These are phyloP conservation scores for Sporopachydermia lactativora DNA, from an alignment of 805 yeast species.

Conservation along the genomic window DNA sequence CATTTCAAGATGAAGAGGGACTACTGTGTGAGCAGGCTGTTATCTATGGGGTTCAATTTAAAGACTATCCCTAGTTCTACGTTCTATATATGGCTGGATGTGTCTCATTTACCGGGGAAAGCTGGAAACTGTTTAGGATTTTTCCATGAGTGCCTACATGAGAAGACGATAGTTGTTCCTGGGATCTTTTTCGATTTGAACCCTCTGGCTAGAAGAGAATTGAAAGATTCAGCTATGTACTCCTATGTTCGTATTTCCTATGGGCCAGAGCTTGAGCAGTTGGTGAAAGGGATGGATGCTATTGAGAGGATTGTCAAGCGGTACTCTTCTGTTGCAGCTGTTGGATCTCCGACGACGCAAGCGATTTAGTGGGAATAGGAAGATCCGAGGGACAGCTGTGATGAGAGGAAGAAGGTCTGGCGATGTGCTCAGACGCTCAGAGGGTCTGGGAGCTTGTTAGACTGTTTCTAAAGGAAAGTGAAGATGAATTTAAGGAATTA, in stretches of 20 bases:
- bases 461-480: too few relatives aligned
- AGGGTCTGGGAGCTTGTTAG: too few relatives aligned
- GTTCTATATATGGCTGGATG: constrained; percentile 45
- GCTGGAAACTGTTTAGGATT: constrained; percentile 43
- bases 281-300: constrained; percentile 46
- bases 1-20: constrained; percentile 46
- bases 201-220: constrained; percentile 31
- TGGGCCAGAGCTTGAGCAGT: constrained; percentile 39
- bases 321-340: neutral
- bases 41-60: constrained; percentile 40
- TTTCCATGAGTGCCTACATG: constrained; percentile 49
- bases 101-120: constrained; percentile 40
- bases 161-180: constrained; percentile 45
- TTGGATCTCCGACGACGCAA: too few relatives aligned
- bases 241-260: constrained; percentile 43
- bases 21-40: constrained; percentile 33
- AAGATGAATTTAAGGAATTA: too few relatives aligned
- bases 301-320: constrained; percentile 30
- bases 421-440: too few relatives aligned
- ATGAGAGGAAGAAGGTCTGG: too few relatives aligned
- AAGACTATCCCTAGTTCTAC: constrained; percentile 40
- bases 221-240: constrained; percentile 46
- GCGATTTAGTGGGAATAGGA: too few relatives aligned
- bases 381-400: too few relatives aligned
- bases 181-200: constrained; percentile 49